Evolutionary conservation across 2,329 filamentous ascomycete species (phyloP).

Genomic region (Phialophora expanda): DNA sequence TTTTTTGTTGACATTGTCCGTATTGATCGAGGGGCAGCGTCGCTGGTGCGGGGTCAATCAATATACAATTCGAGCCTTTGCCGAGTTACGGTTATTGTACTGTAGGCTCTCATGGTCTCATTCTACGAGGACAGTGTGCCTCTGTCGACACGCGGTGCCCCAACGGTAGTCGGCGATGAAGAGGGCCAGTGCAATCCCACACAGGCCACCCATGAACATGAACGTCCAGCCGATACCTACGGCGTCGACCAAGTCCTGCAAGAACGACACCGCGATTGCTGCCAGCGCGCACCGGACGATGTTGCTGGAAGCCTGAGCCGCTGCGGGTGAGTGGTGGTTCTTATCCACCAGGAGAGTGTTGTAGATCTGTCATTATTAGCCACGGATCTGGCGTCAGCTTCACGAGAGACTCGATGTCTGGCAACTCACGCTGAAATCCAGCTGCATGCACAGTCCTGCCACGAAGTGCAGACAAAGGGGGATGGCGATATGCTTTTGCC

Average conservation of each 20-base stretch:
- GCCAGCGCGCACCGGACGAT: conserved; percentile 42
- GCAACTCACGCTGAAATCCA: too few species aligned
- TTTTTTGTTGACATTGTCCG: too few species aligned
- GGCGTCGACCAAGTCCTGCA: conserved; percentile 36
- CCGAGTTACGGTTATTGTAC: too few species aligned
- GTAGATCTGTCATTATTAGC: not conserved
- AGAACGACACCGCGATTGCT: conserved; percentile 37
- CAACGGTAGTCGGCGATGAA: not conserved
- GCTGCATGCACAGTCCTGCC: conserved; percentile 11
- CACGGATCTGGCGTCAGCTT: not conserved
- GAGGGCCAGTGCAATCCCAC: not conserved
- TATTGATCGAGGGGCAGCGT: too few species aligned
- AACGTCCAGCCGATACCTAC: conserved; percentile 39
- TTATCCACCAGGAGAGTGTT: conserved; percentile 27
- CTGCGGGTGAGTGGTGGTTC: conserved; percentile 38
- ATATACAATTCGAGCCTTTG: too few species aligned
- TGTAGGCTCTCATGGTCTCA: too few species aligned
- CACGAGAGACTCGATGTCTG: not conserved
- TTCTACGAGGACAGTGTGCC: too few species aligned
- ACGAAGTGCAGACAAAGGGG: conserved; percentile 40
- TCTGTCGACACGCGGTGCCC: not conserved
- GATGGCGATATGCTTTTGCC: conserved; percentile 43
- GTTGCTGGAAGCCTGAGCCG: conserved; percentile 45
- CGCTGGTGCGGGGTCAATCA: too few species aligned
- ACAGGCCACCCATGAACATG: not conserved